Evolutionary conservation across 106 monocot genomes (phyloP).

Genomic region (Amphibolis antarctica): DNA sequence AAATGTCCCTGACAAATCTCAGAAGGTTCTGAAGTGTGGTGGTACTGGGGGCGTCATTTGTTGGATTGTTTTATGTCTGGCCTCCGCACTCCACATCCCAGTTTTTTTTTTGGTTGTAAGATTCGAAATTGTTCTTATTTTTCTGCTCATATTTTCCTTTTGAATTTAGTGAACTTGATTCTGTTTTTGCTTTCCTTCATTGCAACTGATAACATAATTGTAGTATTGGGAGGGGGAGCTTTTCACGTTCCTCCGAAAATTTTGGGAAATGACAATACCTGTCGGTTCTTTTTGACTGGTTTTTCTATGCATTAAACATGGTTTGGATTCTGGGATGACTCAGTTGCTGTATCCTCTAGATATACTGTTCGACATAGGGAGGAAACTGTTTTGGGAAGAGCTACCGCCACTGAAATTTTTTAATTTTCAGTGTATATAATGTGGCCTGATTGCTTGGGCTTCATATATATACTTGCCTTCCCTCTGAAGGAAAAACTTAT

Average conservation of each 20-base stretch:
- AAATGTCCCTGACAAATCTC: not conserved
- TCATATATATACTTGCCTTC: not conserved
- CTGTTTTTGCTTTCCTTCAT: too few relatives aligned
- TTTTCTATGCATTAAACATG: too few relatives aligned
- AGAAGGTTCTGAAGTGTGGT: not conserved
- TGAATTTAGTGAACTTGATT: too few relatives aligned
- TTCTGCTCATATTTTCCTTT: too few relatives aligned
- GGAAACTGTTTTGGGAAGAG: not conserved
- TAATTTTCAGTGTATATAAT: not conserved
- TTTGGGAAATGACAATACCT: too few relatives aligned
- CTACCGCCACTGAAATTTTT: not conserved
- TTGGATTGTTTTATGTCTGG: not conserved
- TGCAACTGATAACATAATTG: too few relatives aligned
- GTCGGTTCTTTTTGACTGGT: too few relatives aligned
- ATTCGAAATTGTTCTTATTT: too few relatives aligned
- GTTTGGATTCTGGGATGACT: constrained; percentile 1
- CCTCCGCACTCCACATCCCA: not conserved
- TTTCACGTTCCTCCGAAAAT: too few relatives aligned
- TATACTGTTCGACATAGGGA: not conserved
- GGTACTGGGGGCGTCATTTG: not conserved
- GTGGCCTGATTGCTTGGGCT: not conserved
- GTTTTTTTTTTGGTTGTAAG: too few relatives aligned
- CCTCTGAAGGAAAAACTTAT: not conserved
- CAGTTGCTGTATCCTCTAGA: not conserved
- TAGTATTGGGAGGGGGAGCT: too few relatives aligned